A percentile compares a stretch with the other conserved stretches of the same genome.
phyloP scores from a whole-genome alignment of 2,329 filamentous ascomycete species.

The Drechslerella stenobrocha region DNA sequence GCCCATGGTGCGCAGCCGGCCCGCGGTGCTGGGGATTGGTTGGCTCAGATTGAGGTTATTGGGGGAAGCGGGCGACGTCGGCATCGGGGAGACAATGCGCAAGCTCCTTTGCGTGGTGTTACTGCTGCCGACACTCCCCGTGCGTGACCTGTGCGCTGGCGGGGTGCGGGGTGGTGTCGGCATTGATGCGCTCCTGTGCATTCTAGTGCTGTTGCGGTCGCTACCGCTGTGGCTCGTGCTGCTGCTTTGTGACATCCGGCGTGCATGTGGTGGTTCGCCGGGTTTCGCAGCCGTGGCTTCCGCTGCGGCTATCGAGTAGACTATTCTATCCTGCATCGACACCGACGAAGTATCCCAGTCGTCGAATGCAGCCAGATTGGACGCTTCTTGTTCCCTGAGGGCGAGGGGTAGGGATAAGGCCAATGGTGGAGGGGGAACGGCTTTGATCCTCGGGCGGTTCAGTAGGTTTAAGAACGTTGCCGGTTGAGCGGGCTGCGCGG shows the following conservation, averaged over 20 bases:
- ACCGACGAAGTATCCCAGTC: conserved; percentile 44
- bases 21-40: conserved; percentile 5
- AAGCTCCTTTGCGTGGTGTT: conserved; percentile 8
- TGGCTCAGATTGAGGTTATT: conserved; percentile 1
- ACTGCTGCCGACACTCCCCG: conserved; percentile 35
- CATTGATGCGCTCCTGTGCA: conserved; percentile 38
- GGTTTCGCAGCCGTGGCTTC: conserved; percentile 28
- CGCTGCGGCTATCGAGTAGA: conserved; percentile 35
- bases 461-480: conserved; percentile 39
- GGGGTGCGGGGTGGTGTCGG: conserved; percentile 43
- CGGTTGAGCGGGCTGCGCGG: conserved; percentile 13
- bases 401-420: conserved; percentile 21
- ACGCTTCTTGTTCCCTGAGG: conserved; percentile 33
- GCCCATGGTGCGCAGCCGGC: conserved; percentile 16
- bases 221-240: not conserved
- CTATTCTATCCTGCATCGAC: conserved; percentile 36
- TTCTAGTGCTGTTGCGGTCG: conserved; percentile 10
- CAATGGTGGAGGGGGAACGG: conserved; percentile 8
- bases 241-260: conserved; percentile 7
- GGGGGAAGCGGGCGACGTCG: conserved; percentile 21
- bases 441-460: conserved; percentile 31
- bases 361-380: conserved; percentile 36
- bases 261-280: conserved; percentile 38
- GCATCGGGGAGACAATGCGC: conserved; percentile 23
- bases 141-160: conserved; percentile 14